These are phyloP conservation scores for Trichoderma pleuroti DNA, from an alignment of 2,329 filamentous ascomycete genomes.

Conservation along the genomic window DNA sequence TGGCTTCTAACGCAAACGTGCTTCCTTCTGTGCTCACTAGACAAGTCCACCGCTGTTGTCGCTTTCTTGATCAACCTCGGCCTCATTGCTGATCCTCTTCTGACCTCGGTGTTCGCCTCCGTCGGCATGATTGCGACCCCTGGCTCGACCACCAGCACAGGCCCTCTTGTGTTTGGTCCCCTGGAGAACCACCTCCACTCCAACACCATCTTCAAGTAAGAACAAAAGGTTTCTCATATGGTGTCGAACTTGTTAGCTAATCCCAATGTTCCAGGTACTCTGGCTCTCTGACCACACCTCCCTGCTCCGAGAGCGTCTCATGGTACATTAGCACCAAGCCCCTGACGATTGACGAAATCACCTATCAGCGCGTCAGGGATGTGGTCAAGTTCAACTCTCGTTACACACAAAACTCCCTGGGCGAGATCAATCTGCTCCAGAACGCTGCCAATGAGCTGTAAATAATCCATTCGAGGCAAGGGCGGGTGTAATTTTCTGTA, in stretches of 20 bases:
- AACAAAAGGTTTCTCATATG: neutral
- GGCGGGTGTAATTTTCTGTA: neutral
- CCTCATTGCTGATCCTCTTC: conserved; percentile 23
- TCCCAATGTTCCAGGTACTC: conserved; percentile 38
- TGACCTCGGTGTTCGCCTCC: conserved; percentile 37
- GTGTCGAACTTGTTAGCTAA: neutral
- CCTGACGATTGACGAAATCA: conserved; percentile 45
- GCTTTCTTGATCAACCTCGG: conserved; percentile 17
- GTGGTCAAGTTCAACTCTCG: conserved; percentile 55
- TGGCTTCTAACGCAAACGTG: neutral
- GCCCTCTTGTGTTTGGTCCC: conserved; percentile 41
- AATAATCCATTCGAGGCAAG: neutral
- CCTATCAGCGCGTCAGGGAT: conserved; percentile 49
- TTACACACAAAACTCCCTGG: conserved; percentile 50
- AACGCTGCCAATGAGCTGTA: neutral
- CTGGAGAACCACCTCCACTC: conserved; percentile 35
- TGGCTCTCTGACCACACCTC: conserved; percentile 61
- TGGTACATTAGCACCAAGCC: conserved; percentile 49
- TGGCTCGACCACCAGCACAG: conserved; percentile 37
- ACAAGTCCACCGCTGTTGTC: conserved; percentile 29
- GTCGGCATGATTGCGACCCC: conserved; percentile 37
- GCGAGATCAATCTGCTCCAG: conserved; percentile 32
- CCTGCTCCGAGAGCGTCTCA: conserved; percentile 54
- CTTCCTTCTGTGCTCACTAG: neutral
- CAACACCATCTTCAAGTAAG: conserved; percentile 31